Conservation (phyloP, 73 alveolate genomes). For the Diophrys appendiculata region DNA sequence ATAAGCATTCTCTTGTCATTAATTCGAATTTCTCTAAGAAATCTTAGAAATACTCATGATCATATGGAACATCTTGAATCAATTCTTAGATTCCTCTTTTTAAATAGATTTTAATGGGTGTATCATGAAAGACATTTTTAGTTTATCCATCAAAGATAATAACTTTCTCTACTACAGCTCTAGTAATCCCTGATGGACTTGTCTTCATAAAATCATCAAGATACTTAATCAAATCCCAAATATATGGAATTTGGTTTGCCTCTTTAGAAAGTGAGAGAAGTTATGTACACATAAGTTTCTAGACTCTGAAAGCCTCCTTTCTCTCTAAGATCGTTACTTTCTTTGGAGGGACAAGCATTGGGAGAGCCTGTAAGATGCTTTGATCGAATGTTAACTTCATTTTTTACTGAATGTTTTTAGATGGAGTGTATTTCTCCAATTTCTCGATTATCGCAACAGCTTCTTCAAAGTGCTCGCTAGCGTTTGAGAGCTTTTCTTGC, state of each 20-base stretch:
- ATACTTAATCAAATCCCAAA: neutral
- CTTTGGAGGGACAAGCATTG: constrained; percentile 12
- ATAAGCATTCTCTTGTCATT: constrained; percentile 38
- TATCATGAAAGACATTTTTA: constrained; percentile 15
- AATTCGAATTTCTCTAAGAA: constrained; percentile 31
- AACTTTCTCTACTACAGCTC: constrained; percentile 31
- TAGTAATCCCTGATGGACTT: constrained; percentile 9
- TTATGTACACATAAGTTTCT: neutral
- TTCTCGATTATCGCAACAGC: neutral
- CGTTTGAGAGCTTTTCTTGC: neutral
- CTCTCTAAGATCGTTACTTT: neutral
- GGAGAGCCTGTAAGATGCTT: neutral
- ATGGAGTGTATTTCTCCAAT: neutral
- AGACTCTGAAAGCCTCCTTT: neutral
- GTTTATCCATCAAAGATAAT: constrained; percentile 17
- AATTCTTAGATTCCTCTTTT: constrained; percentile 30
- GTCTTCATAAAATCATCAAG: neutral
- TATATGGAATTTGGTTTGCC: neutral
- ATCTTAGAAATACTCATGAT: constrained; percentile 36
- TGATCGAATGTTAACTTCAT: neutral
- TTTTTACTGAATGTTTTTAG: neutral
- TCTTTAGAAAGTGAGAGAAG: neutral
- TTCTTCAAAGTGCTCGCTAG: neutral
- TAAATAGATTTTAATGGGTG: constrained; percentile 11
- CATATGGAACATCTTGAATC: constrained; percentile 20